Percentiles rank a stretch among this genome's conserved stretches.
Evolutionary conservation across 148 eudicot genomes (phyloP).

Genomic region (Selenicereus undatus): DNA sequence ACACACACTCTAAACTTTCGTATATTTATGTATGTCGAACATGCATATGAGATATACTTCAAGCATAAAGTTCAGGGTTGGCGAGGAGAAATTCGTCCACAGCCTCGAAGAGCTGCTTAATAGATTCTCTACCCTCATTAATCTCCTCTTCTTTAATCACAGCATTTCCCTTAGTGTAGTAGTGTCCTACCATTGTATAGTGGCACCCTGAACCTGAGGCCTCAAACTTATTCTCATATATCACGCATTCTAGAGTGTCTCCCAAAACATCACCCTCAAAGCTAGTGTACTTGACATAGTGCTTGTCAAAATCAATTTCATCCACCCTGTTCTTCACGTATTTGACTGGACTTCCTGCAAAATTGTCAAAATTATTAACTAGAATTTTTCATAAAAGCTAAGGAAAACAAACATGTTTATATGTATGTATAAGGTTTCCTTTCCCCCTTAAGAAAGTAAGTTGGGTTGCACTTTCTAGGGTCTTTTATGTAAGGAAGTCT

Average conservation of each 20-base stretch:
- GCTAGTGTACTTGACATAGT: background rate
- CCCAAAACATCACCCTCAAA: background rate
- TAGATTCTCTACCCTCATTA: background rate
- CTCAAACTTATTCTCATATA: background rate
- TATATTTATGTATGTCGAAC: no score
- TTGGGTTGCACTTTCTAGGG: no score
- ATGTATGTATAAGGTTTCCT: no score
- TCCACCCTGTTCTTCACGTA: background rate
- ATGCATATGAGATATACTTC: background rate
- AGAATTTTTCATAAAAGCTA: no score
- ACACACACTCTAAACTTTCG: no score
- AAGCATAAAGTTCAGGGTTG: background rate
- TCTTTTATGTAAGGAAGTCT: no score
- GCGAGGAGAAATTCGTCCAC: background rate
- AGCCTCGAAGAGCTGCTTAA: background rate
- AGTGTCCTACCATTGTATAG: background rate
- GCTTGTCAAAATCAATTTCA: background rate
- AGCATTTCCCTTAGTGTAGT: background rate
- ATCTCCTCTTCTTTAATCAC: background rate
- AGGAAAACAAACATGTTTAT: no score
- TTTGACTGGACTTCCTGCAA: background rate
- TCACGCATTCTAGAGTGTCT: background rate
- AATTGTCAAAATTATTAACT: background rate
- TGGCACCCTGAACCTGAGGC: background rate
- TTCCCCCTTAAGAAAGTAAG: background rate